Base-by-base conservation (phyloP, 345 rosid species). In the Salix viminalis region DNA sequence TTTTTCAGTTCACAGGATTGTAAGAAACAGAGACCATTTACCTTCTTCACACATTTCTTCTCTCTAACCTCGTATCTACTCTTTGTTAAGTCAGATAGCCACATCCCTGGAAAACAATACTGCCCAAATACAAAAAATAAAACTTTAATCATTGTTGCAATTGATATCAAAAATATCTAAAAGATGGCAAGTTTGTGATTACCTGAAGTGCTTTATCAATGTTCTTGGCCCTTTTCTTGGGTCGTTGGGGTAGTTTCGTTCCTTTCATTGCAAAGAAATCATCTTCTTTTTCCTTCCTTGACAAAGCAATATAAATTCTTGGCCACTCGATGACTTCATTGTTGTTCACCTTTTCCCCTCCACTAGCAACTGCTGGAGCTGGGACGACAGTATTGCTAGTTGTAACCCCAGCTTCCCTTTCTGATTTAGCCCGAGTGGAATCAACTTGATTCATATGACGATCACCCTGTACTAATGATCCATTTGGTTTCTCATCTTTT, bases 91-190 rank as follows among this genome's bases (percentile, higher is more conserved):
- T 89, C 91, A 41, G 94, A 76, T 10, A 90, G 79, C 89, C 89
- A 90, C 92, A 90, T 85, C 85, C 94, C 94, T 72, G 94, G 94
- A 76, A 83, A 90, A 82, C 94, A 87, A 83, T 80, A 89, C 94
- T 90, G 88, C 86, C 83, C 70, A 75, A 71, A 32, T 24, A 37
- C 68, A 73, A 26, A 61, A 13, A 56, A 72, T 9, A 58, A 11
- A 26, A 23, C 13, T n/a, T n/a, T 3, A 2, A 58, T 58, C 64
- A 23, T 58, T 58, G 14, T 10, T 23, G 24, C 28, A 23, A 8
- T 26, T 23, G n/a, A 56, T 23, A n/a, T 58, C 15, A 58, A 3
- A n/a, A 23, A 58, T 58, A n/a, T 58, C 23, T 9, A 48, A 36
- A 58, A 23, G 23, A 73, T 56, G n/a, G 37, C 6, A 39, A 30